Evolutionary conservation across 345 rosid species (phyloP), one percentile per base, ranked within the genome.

Genomic region (Populus ilicifolia): DNA sequence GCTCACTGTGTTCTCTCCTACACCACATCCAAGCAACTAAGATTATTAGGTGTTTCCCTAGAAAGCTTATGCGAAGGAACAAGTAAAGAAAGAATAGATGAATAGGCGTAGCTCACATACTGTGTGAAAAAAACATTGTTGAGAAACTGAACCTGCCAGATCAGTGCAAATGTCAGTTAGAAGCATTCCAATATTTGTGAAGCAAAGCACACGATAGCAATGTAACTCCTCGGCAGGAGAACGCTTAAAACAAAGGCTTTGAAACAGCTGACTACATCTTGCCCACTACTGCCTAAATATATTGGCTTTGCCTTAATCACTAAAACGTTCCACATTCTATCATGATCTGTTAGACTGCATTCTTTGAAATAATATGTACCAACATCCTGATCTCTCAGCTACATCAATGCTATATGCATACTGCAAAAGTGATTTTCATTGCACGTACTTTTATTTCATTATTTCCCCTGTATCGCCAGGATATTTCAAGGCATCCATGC

Each of bases 71-170:
- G 36, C 23, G 48, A 62, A 21, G 52, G 54, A 63, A 0, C 44
- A 54, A 33, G 61, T 65, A 27, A 11, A n/a, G 71, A 72, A 74
- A 59, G 67, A 50, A 65, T 52, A 67, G 56, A 35, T 25, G 66
- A 70, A 17, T 27, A 78, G 59, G 69, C n/a, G 25, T 7, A 38
- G 56, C 50, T 64, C 73, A 90, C 99, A n/a, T 89, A 93, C 98
- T 87, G 77, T 93, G 99, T 36, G 98, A 92, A 89, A 92, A 96
- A 82, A 93, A 96, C 99, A 96, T 93, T 7, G 99, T 96, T 65
- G 99, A 96, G 92, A 96, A 92, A 86, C 97, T 96, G 87, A 96
- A 96, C 99, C 98, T 95, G 97, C 85, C 87, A 85, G 81, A 87
- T 59, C 39, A 78, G 73, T 68, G 86, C 56, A 69, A 35, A 66